Conservation (phyloP, 148 eudicot genomes). For the Chenopodium album region DNA sequence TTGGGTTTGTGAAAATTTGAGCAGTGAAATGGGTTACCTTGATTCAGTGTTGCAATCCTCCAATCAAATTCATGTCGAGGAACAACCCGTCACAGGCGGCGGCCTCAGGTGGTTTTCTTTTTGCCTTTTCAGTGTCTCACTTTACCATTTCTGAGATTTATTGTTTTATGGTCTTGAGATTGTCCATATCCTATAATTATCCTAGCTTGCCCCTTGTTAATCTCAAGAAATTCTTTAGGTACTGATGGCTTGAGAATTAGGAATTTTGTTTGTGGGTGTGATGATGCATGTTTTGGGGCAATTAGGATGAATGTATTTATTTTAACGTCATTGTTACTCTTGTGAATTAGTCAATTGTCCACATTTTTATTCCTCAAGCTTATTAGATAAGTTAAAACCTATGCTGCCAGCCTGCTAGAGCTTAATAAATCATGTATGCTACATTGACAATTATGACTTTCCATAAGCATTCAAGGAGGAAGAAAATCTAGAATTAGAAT, state of each 20-base stretch:
- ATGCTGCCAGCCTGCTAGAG: neutral
- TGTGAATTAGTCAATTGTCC: neutral
- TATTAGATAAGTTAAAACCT: neutral
- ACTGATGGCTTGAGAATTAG: neutral
- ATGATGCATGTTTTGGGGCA: too few relatives aligned
- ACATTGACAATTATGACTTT: neutral
- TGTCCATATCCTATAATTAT: neutral
- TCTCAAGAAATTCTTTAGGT: neutral
- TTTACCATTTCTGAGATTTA: neutral
- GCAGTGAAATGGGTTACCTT: slow-evolving; percentile 75
- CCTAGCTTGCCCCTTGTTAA: neutral
- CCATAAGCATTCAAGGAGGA: neutral
- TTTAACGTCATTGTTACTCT: neutral
- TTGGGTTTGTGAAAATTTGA: slow-evolving; percentile 32
- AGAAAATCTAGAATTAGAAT: neutral
- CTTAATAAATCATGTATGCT: neutral
- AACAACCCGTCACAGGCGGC: slow-evolving; percentile 78
- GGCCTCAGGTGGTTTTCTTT: slow-evolving; percentile 62
- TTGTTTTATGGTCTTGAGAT: neutral
- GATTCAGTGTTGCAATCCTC: slow-evolving; percentile 76
- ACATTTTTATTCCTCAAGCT: neutral
- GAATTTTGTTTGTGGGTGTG: neutral
- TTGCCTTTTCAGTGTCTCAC: neutral
- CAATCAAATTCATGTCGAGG: slow-evolving; percentile 58
- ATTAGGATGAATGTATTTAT: too few relatives aligned